phyloP scores from a whole-genome alignment of 768 basidiomycete genomes.

The Collybia sp. region DNA sequence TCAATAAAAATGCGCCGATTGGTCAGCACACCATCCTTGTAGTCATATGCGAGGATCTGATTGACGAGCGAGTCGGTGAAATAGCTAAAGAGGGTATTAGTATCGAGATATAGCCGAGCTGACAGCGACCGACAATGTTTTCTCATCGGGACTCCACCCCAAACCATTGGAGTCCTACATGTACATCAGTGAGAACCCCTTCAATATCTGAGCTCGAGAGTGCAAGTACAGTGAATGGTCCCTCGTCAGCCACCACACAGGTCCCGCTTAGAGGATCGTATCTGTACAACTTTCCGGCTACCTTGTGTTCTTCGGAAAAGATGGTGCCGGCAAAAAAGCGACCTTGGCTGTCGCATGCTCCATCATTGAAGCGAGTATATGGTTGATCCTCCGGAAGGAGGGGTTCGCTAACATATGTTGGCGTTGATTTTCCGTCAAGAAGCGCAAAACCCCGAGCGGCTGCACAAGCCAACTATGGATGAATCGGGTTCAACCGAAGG shows the following conservation, averaged over 20 bases:
- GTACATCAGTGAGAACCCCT: constrained; percentile 7
- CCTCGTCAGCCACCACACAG: constrained; percentile 51
- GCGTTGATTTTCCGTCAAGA: constrained; percentile 34
- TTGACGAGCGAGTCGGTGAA: constrained; percentile 68
- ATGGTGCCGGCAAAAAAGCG: constrained; percentile 67
- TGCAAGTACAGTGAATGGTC: constrained; percentile 56
- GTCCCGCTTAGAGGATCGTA: constrained; percentile 47
- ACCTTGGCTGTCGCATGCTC: constrained; percentile 60
- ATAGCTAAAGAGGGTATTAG: constrained; percentile 39
- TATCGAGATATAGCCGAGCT: background rate
- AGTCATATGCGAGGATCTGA: constrained; percentile 65
- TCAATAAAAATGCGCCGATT: constrained; percentile 58
- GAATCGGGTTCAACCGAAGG: constrained; percentile 2
- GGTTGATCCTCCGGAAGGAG: constrained; percentile 34
- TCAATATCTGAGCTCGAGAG: constrained; percentile 5
- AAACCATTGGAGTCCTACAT: constrained; percentile 60
- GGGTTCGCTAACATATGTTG: constrained; percentile 50
- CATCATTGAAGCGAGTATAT: constrained; percentile 65
- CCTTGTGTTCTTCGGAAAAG: constrained; percentile 39
- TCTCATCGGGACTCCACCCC: constrained; percentile 60
- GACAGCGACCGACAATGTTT: constrained; percentile 43
- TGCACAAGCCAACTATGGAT: constrained; percentile 50
- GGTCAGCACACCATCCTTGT: constrained; percentile 49
- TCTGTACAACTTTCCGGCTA: constrained; percentile 55
- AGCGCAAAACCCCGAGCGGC: constrained; percentile 53